phyloP scores from a whole-genome alignment of 768 basidiomycete species.

The Guyanaporus albipodus region DNA sequence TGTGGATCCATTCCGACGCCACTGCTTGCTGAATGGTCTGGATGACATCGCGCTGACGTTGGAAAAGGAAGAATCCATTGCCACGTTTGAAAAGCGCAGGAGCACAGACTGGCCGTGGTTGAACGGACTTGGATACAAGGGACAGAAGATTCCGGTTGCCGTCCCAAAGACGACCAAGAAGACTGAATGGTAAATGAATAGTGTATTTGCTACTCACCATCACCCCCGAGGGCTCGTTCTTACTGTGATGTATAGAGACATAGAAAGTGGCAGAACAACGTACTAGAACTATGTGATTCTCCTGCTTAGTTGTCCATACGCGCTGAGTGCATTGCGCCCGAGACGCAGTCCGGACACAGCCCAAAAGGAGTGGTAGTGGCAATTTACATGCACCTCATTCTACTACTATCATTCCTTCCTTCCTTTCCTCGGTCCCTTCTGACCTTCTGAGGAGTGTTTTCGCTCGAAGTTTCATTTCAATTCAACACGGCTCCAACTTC shows the following conservation, averaged over 20 bases:
- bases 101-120: conserved; percentile 90
- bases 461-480: too few species aligned
- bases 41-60: conserved; percentile 97
- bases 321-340: conserved; percentile 25
- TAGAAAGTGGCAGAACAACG: too few species aligned
- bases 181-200: conserved; percentile 69
- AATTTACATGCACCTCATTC: conserved; percentile 4
- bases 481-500: conserved; percentile 16
- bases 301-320: too few species aligned
- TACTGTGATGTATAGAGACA: too few species aligned
- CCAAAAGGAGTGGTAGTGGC: not conserved
- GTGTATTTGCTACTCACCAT: too few species aligned
- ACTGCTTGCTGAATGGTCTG: conserved; percentile 91
- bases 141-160: conserved; percentile 63
- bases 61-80: conserved; percentile 70
- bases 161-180: conserved; percentile 39
- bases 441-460: conserved; percentile 2
- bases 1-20: conserved; percentile 86
- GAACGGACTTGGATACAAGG: conserved; percentile 90
- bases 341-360: conserved; percentile 8
- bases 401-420: not conserved
- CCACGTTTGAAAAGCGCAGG: conserved; percentile 73
- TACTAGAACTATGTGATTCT: too few species aligned
- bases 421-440: not conserved
- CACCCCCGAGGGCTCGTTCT: too few species aligned